These are phyloP conservation scores for Acer saccharum DNA, from an alignment of 345 rosid species.

Conservation along the genomic window DNA sequence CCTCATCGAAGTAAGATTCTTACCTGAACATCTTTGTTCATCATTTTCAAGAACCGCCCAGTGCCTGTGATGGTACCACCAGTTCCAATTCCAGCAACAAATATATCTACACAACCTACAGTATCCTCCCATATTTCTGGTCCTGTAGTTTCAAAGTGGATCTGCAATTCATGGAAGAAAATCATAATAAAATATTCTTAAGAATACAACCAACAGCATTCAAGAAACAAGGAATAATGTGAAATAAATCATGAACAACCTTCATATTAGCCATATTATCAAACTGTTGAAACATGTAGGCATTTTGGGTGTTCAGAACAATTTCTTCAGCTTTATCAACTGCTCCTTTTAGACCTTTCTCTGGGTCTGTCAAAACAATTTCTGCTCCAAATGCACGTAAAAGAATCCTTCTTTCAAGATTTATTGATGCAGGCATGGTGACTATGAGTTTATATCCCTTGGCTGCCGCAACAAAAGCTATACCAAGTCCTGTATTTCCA, in stretches of 20 bases:
- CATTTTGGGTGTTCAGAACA: conserved; percentile 60
- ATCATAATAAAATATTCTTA: neutral
- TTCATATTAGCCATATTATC: conserved; percentile 72
- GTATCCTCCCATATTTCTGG: conserved; percentile 98
- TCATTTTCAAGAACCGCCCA: conserved; percentile 79
- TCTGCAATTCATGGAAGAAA: conserved; percentile 44
- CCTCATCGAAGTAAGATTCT: neutral
- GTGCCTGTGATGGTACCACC: conserved; percentile 92
- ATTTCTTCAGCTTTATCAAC: conserved; percentile 88
- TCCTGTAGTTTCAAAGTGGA: conserved; percentile 91
- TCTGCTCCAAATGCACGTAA: conserved; percentile 91
- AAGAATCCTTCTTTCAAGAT: conserved; percentile 80
- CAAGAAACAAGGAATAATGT: neutral
- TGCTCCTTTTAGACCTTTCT: conserved; percentile 86
- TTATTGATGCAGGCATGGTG: conserved; percentile 91
- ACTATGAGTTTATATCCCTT: conserved; percentile 83
- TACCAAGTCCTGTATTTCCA: conserved; percentile 90
- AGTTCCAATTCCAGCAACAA: conserved; percentile 90
- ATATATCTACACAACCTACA: conserved; percentile 63
- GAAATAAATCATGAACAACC: conserved; percentile 37
- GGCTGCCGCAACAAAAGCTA: conserved; percentile 88
- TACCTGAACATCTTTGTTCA: conserved; percentile 74
- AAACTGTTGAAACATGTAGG: conserved; percentile 82
- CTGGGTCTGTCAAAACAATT: conserved; percentile 77
- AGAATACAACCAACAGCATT: neutral